Percentiles rank a stretch among this genome's conserved stretches.
phyloP scores from a whole-genome alignment of 768 basidiomycete genomes.

The Amanita brunnescens region DNA sequence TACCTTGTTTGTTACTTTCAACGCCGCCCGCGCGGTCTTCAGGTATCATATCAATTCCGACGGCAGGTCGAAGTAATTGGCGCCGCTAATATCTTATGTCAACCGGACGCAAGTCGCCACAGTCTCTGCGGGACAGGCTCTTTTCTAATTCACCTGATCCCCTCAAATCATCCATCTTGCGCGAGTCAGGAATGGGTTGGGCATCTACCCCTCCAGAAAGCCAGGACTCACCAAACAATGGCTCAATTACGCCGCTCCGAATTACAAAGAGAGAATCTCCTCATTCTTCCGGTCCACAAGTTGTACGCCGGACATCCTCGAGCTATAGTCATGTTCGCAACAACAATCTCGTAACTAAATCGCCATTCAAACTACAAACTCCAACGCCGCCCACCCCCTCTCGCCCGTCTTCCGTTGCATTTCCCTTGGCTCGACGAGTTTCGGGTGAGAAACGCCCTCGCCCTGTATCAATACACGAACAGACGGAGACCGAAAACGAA shows the following conservation, averaged over 20 bases:
- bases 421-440: constrained; percentile 38
- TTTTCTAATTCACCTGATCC: constrained; percentile 56
- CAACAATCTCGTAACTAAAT: constrained; percentile 78
- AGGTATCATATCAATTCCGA: constrained; percentile 7
- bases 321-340: constrained; percentile 73
- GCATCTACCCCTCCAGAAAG: constrained; percentile 32
- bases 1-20: constrained; percentile 29
- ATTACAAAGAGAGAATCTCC: constrained; percentile 63
- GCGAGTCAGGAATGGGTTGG: constrained; percentile 62
- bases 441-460: constrained; percentile 77
- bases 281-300: constrained; percentile 28
- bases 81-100: constrained; percentile 14
- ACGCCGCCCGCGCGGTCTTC: constrained; percentile 8
- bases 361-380: constrained; percentile 70
- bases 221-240: constrained; percentile 23
- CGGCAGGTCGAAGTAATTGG: constrained; percentile 11
- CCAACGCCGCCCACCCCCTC: constrained; percentile 40
- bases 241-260: constrained; percentile 52
- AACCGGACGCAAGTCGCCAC: constrained; percentile 30
- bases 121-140: constrained; percentile 48
- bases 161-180: constrained; percentile 53
- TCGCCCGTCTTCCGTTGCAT: constrained; percentile 21
- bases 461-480: constrained; percentile 60
- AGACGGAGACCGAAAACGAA: constrained; percentile 61
- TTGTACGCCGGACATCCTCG: constrained; percentile 65